Percentiles rank a stretch among this genome's conserved stretches.
These are phyloP conservation scores for Amanita pallidorosea DNA, from an alignment of 768 basidiomycete species.

Conservation along the genomic window DNA sequence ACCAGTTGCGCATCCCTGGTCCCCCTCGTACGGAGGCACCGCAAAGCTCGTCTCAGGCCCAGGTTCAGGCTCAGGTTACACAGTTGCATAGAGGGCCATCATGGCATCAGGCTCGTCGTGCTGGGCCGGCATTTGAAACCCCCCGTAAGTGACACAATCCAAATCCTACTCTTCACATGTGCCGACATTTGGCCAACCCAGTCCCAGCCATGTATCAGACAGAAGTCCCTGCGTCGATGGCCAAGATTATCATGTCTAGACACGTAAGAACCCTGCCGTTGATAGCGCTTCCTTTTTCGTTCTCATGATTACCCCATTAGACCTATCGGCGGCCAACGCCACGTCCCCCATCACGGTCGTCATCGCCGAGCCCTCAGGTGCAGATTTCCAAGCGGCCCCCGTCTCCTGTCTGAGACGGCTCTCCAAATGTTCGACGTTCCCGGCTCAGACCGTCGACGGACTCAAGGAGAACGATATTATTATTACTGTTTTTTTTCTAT, in stretches of 20 bases:
- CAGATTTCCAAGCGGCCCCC: slow-evolving; percentile 3
- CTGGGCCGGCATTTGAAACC: slow-evolving; percentile 20
- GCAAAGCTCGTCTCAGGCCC: slow-evolving; percentile 8
- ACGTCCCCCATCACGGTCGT: neutral
- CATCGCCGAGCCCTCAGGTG: slow-evolving; percentile 1
- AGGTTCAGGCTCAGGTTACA: neutral
- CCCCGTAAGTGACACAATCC: slow-evolving; percentile 19
- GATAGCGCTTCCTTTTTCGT: no score
- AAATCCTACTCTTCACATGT: slow-evolving; percentile 3
- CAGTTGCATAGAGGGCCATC: slow-evolving; percentile 10
- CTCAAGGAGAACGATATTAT: neutral
- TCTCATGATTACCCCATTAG: neutral
- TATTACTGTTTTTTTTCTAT: neutral
- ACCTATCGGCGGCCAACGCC: slow-evolving; percentile 3
- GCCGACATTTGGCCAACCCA: slow-evolving; percentile 6
- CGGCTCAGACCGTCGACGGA: neutral
- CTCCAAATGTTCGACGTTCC: neutral
- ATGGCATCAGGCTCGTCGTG: slow-evolving; percentile 13
- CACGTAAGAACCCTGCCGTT: slow-evolving; percentile 15
- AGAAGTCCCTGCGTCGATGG: slow-evolving; percentile 24
- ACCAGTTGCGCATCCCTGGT: slow-evolving; percentile 2
- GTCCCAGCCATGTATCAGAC: slow-evolving; percentile 22
- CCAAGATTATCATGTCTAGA: slow-evolving; percentile 28
- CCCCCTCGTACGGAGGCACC: slow-evolving; percentile 9
- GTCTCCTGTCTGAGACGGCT: neutral